Evolutionary conservation across 441 rosid genomes (phyloP), one percentile per base, ranked within the genome.

Genomic region (Erysimum pusillum): DNA sequence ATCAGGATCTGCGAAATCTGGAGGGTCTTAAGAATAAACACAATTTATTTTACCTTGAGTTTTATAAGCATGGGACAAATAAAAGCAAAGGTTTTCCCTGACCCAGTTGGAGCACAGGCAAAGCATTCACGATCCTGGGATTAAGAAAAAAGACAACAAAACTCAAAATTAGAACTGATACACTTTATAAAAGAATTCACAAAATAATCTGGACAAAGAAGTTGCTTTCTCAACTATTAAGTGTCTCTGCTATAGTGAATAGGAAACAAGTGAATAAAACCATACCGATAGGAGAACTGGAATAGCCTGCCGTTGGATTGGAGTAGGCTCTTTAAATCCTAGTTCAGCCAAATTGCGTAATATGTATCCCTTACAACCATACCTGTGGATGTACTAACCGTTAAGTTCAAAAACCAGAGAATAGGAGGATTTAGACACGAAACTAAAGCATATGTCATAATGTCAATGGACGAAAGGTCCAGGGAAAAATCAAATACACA

Each of bases 301-400:
- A 80, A 95, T 92, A 73, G 99, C 93, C 93, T 95, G 98, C 83
- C 96, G 88, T 80, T 92, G 99, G 75, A 95, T 92, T 56, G 99
- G 93, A 53, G 99, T 92, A 73, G 99, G 97, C 87, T 91, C 99
- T 83, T 84, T 88, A 76, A 85, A 95, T 71, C 97, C 97, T 78
- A 87, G 89, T 84, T 85, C 90, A 54, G 83, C 83, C 67, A 95
- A 80, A 83, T 92, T 95, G 76, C 59, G 85, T 62, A 90, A 80
- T 63, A 94, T 71, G 79, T 86, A 89, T 4, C 86, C 69, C 57
- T 88, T 81, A 51, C 97, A 92, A 60, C 83, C 86, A 81, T 85
- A 92, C 76, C 99, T 92, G 87, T 54, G 77, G 54, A 60, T 2
- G 66, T 46, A 46, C 31, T 44, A 58, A 39, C 32, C 46, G 32